Base-by-base conservation (phyloP, 108 stramenopile genomes). In the Pseudonitzschia multiseries region DNA sequence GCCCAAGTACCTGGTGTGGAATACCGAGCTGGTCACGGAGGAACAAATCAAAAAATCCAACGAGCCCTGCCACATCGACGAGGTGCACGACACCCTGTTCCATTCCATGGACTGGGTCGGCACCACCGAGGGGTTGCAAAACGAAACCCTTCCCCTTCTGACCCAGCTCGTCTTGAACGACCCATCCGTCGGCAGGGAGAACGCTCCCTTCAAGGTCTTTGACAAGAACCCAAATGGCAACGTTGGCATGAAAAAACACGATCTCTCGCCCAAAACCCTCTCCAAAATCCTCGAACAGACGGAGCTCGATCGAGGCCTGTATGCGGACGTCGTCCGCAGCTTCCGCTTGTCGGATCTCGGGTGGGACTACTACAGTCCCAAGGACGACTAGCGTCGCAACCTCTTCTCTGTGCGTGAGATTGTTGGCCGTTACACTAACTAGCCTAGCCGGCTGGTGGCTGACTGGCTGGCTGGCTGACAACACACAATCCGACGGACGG, bases 21-120 rank as follows among this genome's bases (percentile, higher is more conserved):
- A n/a, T 0, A 31, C 0, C 12, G 29, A 46, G 1, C 26, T 6
- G 9, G 13, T n/a, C 4, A 33, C 13, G 2, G 8, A 21, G 62
- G 31, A 63, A 63, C 17, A 33, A 28, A 1, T 41, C 21, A 18
- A 1, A 2, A 14, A 24, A 21, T n/a, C 31, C 0, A 2, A 36
- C 2, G 3, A 32, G 6, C 62, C 62, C 8, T 67, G 65, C 36
- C 22, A 14, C 21, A 48, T 67, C 0, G 46, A 67, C 17, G 43
- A 32, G 5, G 40, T 65, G 4, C 36, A 65, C 43, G 32, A 73
- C 21, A 21, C 65, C 18, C 29, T 74, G 61, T 70, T 36, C 36
- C 32, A 72, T 2, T 53, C 72, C 18, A 32, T 79, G 40, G 79
- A 79, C 46, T 79, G 79, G 79, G 63, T 79, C 4, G 79, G 79